Base-by-base conservation (phyloP, 768 basidiomycete genomes). In the Mycena pura region DNA sequence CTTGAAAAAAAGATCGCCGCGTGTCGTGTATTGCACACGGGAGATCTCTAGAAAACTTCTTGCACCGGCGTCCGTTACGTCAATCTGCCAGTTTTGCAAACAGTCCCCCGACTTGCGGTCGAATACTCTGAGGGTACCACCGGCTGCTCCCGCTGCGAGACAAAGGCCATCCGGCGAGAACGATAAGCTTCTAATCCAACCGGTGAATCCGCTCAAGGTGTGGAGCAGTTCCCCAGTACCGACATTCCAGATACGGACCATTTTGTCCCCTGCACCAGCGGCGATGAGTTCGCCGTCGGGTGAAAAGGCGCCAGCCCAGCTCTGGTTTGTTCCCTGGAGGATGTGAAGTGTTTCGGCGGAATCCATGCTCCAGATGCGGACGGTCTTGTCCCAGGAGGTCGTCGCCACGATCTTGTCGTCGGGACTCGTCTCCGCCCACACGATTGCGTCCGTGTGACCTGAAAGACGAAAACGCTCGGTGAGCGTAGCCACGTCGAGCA, bases 261-360 rank as follows among this genome's bases (percentile, higher is more conserved):
- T 46, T 27, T 24, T 6, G 45, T 72, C 68, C 3, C 55, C 64
- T 5, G 53, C 44, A 1, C 70, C 70, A 3, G 62, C 65, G 3
- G 64, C 68, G 45, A 72, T 29, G 21, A 62, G 60, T 15, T 29
- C 38, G 10, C 70, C 66, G 24, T 69, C 64, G 11, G 68, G 64
- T 11, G 70, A 69, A 25, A 68, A 68, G 0, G 69, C 67, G 14
- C 55, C 68, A 10, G 28, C 8, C 66, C 63, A 65, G 40, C 43
- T 54, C 45, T 68, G 60, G 22, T 25, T 39, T 6, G 22, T 50
- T 29, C 65, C 62, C 7, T 38, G 19, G 19, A 68, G 51, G 7
- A 53, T 43, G 24, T 38, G 61, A 9, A 68, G 24, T 1, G 29
- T n/a, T 28, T 47, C 41, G 3, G 67, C 68, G 15, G 56, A 41